Evolutionary conservation across 2,329 filamentous ascomycete species (phyloP).

Genomic region (Achaetomium macrosporum): DNA sequence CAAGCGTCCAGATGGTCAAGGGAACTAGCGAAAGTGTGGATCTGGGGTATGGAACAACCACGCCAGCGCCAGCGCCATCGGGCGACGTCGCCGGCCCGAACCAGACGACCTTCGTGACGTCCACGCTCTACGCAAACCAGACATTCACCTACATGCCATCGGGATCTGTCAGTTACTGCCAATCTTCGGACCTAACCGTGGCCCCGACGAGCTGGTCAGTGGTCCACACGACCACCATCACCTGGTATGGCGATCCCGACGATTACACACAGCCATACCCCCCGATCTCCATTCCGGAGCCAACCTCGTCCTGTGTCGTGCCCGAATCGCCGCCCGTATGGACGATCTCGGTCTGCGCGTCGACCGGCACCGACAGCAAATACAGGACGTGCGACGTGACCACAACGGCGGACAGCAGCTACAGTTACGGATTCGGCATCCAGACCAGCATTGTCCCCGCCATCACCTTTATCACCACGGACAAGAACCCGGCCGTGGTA

Average conservation of each 20-base stretch:
- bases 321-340: conserved; percentile 11
- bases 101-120: conserved; percentile 13
- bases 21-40: conserved; percentile 6
- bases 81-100: background rate
- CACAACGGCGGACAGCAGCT: conserved; percentile 27
- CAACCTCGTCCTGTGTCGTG: conserved; percentile 34
- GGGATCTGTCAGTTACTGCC: conserved; percentile 18
- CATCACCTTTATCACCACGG: conserved; percentile 45
- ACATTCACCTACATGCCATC: conserved; percentile 9
- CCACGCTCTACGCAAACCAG: conserved; percentile 6
- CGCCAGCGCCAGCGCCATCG: background rate
- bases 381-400: conserved; percentile 29
- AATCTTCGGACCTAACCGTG: conserved; percentile 18
- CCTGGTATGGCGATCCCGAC: conserved; percentile 40
- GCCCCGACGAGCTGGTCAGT: conserved; percentile 36
- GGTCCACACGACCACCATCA: conserved; percentile 45
- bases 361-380: conserved; percentile 25
- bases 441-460: conserved; percentile 14
- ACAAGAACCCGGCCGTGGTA: conserved; percentile 50
- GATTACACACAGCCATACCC: conserved; percentile 44
- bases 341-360: conserved; percentile 23
- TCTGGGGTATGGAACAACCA: conserved; percentile 6
- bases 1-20: background rate
- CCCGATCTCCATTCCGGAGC: conserved; percentile 35
- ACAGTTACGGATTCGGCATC: conserved; percentile 21